Percentiles rank a stretch among this genome's conserved stretches.
Evolutionary conservation across 139 green algal species (phyloP).

Genomic region (Tetraselmis chui): DNA sequence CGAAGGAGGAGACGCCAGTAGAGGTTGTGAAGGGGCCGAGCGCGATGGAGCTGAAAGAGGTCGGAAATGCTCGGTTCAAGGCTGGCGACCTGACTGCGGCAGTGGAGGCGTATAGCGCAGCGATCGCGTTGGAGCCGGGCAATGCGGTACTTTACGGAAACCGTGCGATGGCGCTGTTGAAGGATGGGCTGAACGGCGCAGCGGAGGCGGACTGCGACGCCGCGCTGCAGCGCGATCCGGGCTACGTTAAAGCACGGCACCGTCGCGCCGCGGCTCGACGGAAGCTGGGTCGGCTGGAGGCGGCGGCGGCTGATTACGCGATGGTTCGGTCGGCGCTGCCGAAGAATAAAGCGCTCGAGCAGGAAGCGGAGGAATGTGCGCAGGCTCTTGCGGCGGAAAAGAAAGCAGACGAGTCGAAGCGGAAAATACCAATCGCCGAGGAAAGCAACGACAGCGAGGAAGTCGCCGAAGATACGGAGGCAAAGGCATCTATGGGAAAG

Average conservation of each 20-base stretch:
- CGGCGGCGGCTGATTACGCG: background rate
- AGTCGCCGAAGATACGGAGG: too few relatives aligned
- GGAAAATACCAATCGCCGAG: background rate
- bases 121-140: background rate
- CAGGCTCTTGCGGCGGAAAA: too few relatives aligned
- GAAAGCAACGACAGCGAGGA: background rate
- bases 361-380: background rate
- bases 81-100: background rate
- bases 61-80: background rate
- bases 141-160: background rate
- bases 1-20: too few relatives aligned
- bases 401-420: background rate
- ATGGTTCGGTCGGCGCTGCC: background rate
- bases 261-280: too few relatives aligned
- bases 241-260: background rate
- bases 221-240: background rate
- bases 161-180: background rate
- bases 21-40: too few relatives aligned
- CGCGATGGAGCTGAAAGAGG: background rate
- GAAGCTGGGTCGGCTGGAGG: background rate
- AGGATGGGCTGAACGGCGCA: background rate
- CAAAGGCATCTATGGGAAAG: too few relatives aligned
- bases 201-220: background rate
- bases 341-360: background rate
- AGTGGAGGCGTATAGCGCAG: background rate